Conservation (phyloP, 139 green algal genomes). For the Pleodorina starrii region DNA sequence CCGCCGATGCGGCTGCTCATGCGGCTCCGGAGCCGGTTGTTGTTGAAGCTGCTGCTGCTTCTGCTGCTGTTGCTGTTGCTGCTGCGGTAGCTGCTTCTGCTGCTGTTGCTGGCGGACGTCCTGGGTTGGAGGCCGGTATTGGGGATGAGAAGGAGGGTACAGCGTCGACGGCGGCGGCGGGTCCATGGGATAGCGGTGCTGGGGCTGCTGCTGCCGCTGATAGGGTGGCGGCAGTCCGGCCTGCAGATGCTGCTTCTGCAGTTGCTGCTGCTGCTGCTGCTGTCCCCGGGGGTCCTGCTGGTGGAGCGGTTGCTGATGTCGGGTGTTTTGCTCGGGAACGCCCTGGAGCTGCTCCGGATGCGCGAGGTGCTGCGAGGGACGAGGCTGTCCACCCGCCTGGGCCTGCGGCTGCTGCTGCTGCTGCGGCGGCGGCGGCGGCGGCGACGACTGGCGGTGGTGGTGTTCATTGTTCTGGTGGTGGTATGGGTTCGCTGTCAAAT, state of each 20-base stretch:
- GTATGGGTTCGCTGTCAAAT: background rate
- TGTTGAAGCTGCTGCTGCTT: background rate
- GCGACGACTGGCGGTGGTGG: background rate
- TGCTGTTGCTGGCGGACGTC: background rate
- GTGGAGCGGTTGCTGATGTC: background rate
- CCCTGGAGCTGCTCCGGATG: background rate
- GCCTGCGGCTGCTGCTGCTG: background rate
- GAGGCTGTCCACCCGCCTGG: background rate
- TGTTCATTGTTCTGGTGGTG: background rate
- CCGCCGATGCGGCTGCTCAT: background rate
- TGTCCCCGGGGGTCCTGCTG: background rate
- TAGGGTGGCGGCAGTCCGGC: background rate
- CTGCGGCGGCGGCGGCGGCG: background rate
- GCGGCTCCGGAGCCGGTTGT: background rate
- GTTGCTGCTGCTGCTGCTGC: background rate
- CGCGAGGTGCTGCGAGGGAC: background rate
- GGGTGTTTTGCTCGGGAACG: background rate
- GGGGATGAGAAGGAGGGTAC: background rate
- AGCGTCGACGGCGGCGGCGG: too few relatives aligned
- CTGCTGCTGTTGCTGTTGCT: background rate
- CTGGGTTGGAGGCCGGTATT: background rate
- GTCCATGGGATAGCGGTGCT: background rate
- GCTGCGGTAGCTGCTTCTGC: background rate
- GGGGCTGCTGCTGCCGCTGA: background rate
- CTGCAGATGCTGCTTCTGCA: background rate